Evolutionary conservation across 179 eudicot genomes (phyloP).

Genomic region (Silene coronaria): DNA sequence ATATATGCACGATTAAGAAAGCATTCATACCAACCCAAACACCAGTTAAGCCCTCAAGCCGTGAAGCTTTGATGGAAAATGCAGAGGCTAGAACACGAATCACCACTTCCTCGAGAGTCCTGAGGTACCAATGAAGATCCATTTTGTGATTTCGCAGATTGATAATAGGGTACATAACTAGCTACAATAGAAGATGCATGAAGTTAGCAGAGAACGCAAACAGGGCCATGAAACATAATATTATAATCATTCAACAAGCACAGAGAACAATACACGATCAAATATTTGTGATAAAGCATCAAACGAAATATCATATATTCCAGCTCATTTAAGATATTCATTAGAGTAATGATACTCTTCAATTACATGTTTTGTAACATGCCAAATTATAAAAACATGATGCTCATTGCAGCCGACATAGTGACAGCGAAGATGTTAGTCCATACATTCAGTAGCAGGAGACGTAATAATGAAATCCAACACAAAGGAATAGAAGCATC

Average conservation of each 20-base stretch:
- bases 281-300: neutral
- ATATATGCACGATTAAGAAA: conserved; percentile 6
- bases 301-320: neutral
- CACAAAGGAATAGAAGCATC: neutral
- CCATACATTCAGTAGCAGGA: neutral
- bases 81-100: conserved; percentile 68
- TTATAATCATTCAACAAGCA: neutral
- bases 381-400: neutral
- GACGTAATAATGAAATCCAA: neutral
- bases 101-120: conserved; percentile 88
- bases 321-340: neutral
- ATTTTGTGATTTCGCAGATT: conserved; percentile 78
- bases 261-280: neutral
- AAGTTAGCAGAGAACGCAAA: conserved; percentile 7
- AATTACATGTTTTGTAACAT: neutral
- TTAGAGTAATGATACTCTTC: neutral
- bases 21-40: conserved; percentile 88
- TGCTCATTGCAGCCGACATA: neutral
- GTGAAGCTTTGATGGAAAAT: conserved; percentile 62
- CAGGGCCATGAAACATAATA: neutral
- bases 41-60: conserved; percentile 71
- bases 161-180: conserved; percentile 84
- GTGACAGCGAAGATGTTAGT: neutral
- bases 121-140: conserved; percentile 98
- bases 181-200: conserved; percentile 41